Evolutionary conservation across 2,329 filamentous ascomycete species (phyloP), one percentile per base, ranked within the genome.

Genomic region (Dactylellina cionopaga): DNA sequence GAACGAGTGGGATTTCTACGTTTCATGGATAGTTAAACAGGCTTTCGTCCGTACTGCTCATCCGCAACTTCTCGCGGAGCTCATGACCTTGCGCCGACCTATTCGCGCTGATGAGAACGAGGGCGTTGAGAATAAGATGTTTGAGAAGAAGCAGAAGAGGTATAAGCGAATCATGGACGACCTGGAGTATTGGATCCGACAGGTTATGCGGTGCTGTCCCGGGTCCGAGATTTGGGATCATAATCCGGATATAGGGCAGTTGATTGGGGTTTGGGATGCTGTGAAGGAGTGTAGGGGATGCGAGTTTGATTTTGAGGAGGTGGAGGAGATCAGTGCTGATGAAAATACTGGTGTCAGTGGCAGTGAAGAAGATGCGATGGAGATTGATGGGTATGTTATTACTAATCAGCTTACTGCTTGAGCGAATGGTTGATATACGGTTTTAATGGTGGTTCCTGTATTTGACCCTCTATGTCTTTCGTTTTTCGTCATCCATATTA

Each of bases 1-100:
- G n/a, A 35, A 10, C 10, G 31, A 63, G 29, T 63, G 44, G 58
- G 58, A 63, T 15, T 43, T 15, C 33, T 15, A 51, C 13, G 25
- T 52, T n/a, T 10, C 33, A 10, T 41, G 22, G 17, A 63, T 52
- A 1, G 11, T 43, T n/a, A 63, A 63, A 33, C 11, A 13, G 3
- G 44, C 3, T 6, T 63, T 51, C 29, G 35, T 52, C 13, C 15
- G 19, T 9, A 51, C 44, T 6, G 19, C 29, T 9, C 43, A 43
- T n/a, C 58, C 58, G 11, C 13, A 24, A 25, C 31, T 52, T 19
- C 58, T 63, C 1, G 15, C 33, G 2, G 35, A 22, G 6, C 13
- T 63, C 13, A 52, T 63, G 27, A 31, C 29, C 2, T 31, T 63
- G 2, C 58, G 58, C 5, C 15, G 46, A 9, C 44, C 46, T 3